Base-by-base conservation (phyloP, 441 rosid genomes). In the Daphne laureola region DNA sequence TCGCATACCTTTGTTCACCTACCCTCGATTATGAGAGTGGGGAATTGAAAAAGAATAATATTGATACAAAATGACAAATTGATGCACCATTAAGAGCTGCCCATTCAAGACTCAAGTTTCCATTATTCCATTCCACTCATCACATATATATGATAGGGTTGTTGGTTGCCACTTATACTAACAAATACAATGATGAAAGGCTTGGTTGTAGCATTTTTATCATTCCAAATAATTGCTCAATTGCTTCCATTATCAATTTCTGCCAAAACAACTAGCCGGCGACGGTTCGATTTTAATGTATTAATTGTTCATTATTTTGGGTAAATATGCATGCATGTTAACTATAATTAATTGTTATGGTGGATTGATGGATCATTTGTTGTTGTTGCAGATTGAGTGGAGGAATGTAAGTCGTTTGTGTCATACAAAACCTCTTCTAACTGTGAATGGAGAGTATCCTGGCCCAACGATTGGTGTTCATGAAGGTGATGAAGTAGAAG, bases 391-490 rank as follows among this genome's bases (percentile, higher is more conserved):
- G 85, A 71, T 81, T 18, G 71, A 65, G 43, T 75, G 77, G 81
- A 73, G 67, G 63, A 66, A 68, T 48, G 80, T 81, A 47, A 81
- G 65, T 18, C 69, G 83, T n/a, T 58, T 77, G 49, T 84, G 87
- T 64, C 69, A 67, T 61, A 70, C 79, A 16, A 84, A 75, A 65
- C 75, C 54, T 14, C 74, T 84, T 53, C 52, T 77, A 26, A 84
- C 83, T 3, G 83, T 84, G 59, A 81, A 81, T 54, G 91, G 86
- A 42, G 14, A 81, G 55, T 84, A 67, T 59, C 84, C 86, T 4
- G 86, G 87, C 15, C 87, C 84, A 45, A 72, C 79, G 17, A 77
- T 84, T 18, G 78, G 69, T 27, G 74, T 81, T 17, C 48, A 75
- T 43, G 91, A 84, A 77, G 86, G 87, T 13, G 86, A 84, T 65